A percentile compares a stretch with the other conserved stretches of the same genome.
Evolutionary conservation across 2,329 filamentous ascomycete genomes (phyloP).

Genomic region (Pseudogymnoascus sp.): DNA sequence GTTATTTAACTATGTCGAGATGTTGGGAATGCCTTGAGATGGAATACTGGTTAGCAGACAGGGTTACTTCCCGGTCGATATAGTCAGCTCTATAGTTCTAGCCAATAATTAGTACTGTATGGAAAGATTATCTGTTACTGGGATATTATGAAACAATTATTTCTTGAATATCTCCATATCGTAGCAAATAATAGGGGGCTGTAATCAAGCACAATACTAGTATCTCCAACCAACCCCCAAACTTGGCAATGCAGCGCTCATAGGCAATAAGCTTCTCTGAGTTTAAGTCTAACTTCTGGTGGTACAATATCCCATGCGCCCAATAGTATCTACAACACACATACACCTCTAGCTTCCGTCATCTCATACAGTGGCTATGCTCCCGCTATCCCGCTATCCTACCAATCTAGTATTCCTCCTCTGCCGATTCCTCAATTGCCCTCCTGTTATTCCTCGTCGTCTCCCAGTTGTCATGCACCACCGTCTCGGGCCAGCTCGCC

Average conservation of each 20-base stretch:
- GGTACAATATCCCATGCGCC: conserved; percentile 4
- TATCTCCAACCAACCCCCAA: background rate
- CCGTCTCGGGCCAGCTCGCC: conserved; percentile 29
- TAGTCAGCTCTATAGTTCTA: background rate
- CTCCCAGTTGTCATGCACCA: conserved; percentile 27
- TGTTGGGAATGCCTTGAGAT: background rate
- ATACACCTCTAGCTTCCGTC: background rate
- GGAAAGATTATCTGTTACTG: background rate
- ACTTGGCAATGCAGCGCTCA: background rate
- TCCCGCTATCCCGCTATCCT: background rate
- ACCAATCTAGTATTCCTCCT: background rate
- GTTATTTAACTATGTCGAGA: background rate
- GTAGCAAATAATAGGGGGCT: background rate
- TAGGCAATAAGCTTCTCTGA: background rate
- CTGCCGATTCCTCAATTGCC: background rate
- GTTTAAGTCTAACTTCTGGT: conserved; percentile 3
- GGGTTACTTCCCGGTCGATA: background rate
- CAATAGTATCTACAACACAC: conserved; percentile 7
- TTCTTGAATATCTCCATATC: too few species aligned
- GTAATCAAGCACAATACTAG: background rate
- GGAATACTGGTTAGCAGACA: background rate
- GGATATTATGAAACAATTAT: too few species aligned
- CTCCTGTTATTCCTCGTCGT: conserved; percentile 11
- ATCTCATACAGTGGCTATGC: background rate
- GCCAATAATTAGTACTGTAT: background rate